Evolutionary conservation across 257 asterid genomes (phyloP).

Genomic region (Lantana camara): DNA sequence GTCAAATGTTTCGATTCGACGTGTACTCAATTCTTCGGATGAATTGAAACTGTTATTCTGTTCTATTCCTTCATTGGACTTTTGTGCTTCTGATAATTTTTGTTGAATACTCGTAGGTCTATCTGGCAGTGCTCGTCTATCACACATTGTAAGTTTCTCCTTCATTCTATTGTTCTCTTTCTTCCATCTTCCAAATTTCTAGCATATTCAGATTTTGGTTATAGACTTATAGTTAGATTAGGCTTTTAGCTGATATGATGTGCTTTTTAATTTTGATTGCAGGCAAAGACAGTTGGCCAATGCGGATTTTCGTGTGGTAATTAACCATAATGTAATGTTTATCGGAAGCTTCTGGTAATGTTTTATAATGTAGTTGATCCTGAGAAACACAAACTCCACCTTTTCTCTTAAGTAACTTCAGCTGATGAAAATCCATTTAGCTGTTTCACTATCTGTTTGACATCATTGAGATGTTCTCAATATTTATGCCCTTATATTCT

Average conservation of each 20-base stretch:
- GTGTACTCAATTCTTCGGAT: slow-evolving; percentile 6
- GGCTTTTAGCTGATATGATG: slow-evolving; percentile 6
- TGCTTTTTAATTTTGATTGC: slow-evolving; percentile 31
- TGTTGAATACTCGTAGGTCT: slow-evolving; percentile 48
- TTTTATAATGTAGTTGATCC: not conserved
- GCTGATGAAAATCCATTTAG: not conserved
- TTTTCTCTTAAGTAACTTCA: not conserved
- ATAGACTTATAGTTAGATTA: not conserved
- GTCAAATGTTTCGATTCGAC: not conserved
- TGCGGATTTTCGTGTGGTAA: slow-evolving; percentile 75
- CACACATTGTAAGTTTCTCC: slow-evolving; percentile 51
- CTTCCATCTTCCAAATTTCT: not conserved
- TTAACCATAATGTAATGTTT: not conserved
- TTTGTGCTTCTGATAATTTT: slow-evolving; percentile 22
- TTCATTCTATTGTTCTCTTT: not conserved
- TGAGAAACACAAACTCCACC: not conserved
- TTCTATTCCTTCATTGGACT: not conserved
- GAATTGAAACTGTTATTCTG: slow-evolving; percentile 11
- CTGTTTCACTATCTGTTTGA: not conserved
- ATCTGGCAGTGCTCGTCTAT: slow-evolving; percentile 54
- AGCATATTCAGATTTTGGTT: not conserved
- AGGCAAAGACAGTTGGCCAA: slow-evolving; percentile 65
- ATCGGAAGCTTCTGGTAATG: not conserved
- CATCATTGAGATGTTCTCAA: slow-evolving; percentile 2
- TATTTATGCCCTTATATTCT: not conserved